Conservation (phyloP, 2,329 filamentous ascomycete species). For the Colletotrichum orbiculare region DNA sequence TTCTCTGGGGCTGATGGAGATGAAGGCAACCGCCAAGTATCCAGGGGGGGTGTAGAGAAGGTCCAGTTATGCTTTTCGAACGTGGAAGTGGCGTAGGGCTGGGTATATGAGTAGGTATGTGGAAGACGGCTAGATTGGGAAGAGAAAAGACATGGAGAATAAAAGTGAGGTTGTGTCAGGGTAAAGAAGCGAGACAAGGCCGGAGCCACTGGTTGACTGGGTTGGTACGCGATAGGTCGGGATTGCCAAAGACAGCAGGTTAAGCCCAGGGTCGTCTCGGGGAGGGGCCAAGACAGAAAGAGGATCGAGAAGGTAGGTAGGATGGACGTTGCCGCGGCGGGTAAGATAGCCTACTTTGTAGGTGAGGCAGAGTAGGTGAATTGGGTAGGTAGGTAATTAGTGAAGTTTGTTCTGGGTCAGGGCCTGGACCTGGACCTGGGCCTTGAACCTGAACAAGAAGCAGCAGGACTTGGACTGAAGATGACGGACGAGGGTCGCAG, state of each 20-base stretch:
- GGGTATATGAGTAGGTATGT: slow-evolving; percentile 6
- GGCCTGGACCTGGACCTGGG: too few relatives aligned
- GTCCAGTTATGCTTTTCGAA: slow-evolving; percentile 14
- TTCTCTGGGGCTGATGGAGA: background rate
- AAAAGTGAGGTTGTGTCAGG: background rate
- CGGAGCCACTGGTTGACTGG: slow-evolving; percentile 21
- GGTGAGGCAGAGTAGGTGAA: too few relatives aligned
- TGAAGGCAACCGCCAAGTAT: slow-evolving; percentile 23
- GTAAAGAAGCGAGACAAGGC: slow-evolving; percentile 9
- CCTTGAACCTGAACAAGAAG: too few relatives aligned
- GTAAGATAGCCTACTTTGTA: background rate
- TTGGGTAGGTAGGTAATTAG: too few relatives aligned
- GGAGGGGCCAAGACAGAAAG: background rate
- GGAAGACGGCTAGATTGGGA: slow-evolving; percentile 7
- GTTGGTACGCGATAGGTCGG: background rate
- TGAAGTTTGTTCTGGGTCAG: too few relatives aligned
- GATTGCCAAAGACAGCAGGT: too few relatives aligned
- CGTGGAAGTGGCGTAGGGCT: background rate
- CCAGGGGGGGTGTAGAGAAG: slow-evolving; percentile 3
- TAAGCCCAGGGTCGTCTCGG: too few relatives aligned
- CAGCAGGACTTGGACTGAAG: too few relatives aligned
- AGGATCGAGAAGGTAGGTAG: slow-evolving; percentile 1
- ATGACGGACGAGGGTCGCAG: too few relatives aligned
- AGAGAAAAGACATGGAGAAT: background rate
- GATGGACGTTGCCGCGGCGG: background rate